Conservation (phyloP, 2,329 filamentous ascomycete species). For the Ceratocystis eucalypticola region DNA sequence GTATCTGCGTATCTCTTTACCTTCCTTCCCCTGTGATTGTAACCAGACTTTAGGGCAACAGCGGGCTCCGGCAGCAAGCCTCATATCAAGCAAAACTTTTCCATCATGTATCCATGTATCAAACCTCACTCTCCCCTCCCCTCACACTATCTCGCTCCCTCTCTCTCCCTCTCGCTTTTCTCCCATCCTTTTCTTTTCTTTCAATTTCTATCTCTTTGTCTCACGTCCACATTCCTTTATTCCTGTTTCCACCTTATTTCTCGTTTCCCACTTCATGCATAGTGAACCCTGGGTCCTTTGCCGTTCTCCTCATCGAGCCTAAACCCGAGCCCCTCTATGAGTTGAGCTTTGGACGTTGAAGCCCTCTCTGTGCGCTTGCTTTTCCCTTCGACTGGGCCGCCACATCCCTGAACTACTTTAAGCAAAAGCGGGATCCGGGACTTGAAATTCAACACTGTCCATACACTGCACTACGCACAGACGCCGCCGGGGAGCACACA, state of each 20-base stretch:
- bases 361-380: background rate
- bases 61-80: background rate
- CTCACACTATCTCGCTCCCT: background rate
- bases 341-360: background rate
- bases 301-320: background rate
- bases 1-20: background rate
- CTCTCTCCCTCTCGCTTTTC: background rate
- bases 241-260: too few species aligned
- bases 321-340: background rate
- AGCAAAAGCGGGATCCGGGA: conserved; percentile 6
- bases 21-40: background rate
- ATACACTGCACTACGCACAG: background rate
- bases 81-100: background rate
- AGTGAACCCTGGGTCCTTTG: background rate
- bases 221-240: too few species aligned
- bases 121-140: background rate
- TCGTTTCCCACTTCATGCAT: too few species aligned
- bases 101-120: background rate
- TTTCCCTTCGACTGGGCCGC: conserved; percentile 6
- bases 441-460: background rate
- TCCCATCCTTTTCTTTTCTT: conserved; percentile 3
- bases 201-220: background rate
- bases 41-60: background rate
- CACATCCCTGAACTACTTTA: background rate
- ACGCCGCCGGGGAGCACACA: background rate